These are phyloP conservation scores for Phyllostachys edulis DNA, from an alignment of 176 grass and related monocot species.

Conservation along the genomic window DNA sequence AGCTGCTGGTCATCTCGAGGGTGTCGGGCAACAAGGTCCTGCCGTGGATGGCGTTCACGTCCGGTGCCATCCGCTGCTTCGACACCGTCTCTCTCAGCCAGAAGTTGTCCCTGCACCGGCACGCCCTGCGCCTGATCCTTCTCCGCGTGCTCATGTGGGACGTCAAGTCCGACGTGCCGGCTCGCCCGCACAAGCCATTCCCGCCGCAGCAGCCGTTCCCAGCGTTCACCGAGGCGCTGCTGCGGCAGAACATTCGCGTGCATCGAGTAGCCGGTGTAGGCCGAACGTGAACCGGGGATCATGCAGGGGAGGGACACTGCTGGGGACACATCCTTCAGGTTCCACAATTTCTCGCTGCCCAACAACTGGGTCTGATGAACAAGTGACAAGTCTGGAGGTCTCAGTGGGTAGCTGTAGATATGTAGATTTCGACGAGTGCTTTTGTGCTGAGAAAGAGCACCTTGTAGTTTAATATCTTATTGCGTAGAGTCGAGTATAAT, in stretches of 20 bases:
- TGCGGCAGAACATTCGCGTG: conserved; percentile 50
- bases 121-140: conserved; percentile 69
- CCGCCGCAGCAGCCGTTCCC: conserved; percentile 40
- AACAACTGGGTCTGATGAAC: conserved; percentile 85
- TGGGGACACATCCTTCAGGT: conserved; percentile 74
- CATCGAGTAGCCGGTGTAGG: not conserved
- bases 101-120: conserved; percentile 90
- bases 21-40: conserved; percentile 78
- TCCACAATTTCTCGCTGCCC: conserved; percentile 72
- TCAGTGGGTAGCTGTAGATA: conserved; percentile 23
- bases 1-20: conserved; percentile 89
- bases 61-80: conserved; percentile 83
- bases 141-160: conserved; percentile 91
- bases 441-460: conserved; percentile 16
- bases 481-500: conserved; percentile 22
- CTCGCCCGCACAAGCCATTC: conserved; percentile 1
- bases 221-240: conserved; percentile 42
- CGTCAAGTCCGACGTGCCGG: not conserved
- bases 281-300: conserved; percentile 30
- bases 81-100: conserved; percentile 96
- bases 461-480: too few relatives aligned
- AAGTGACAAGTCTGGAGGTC: not conserved
- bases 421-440: not conserved
- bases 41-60: conserved; percentile 83
- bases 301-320: conserved; percentile 75